Evolutionary conservation across 2,329 filamentous ascomycete genomes (phyloP).

Genomic region (Aschersonia sp.): DNA sequence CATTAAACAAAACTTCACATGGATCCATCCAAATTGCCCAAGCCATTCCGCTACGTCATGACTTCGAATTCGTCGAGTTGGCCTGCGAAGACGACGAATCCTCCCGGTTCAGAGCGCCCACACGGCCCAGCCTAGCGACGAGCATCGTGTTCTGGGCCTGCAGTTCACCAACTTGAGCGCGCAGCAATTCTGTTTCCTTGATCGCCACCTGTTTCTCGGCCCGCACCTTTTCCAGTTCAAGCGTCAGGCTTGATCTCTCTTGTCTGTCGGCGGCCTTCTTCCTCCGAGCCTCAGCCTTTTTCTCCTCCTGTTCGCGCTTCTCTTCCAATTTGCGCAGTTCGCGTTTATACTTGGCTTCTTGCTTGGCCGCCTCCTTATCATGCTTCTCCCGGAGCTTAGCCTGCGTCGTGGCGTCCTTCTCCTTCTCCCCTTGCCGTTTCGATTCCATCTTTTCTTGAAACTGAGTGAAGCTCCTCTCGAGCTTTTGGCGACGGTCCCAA

Average conservation of each 20-base stretch:
- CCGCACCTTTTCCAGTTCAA: conserved; percentile 37
- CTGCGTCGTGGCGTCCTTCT: conserved; percentile 33
- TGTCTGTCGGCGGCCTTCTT: conserved; percentile 39
- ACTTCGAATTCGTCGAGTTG: neutral
- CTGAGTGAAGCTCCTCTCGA: conserved; percentile 48
- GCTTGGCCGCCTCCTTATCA: conserved; percentile 46
- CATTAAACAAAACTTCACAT: too few relatives aligned
- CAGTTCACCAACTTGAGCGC: conserved; percentile 38
- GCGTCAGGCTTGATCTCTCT: conserved; percentile 30
- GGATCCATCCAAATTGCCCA: too few relatives aligned
- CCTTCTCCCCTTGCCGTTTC: conserved; percentile 31
- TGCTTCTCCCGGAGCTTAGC: conserved; percentile 50
- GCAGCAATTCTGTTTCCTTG: conserved; percentile 39
- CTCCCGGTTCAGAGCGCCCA: conserved; percentile 20
- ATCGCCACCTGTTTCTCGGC: conserved; percentile 37
- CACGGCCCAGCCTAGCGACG: conserved; percentile 35
- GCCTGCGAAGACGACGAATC: neutral
- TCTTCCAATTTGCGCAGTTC: conserved; percentile 52
- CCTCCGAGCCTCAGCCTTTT: conserved; percentile 38
- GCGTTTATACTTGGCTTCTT: conserved; percentile 49
- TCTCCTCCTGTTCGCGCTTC: conserved; percentile 46
- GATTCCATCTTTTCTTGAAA: conserved; percentile 31
- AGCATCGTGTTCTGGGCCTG: conserved; percentile 46
- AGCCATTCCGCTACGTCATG: too few relatives aligned
- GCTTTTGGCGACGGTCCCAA: conserved; percentile 41